A percentile compares a stretch with the other conserved stretches of the same genome.
phyloP scores from a whole-genome alignment of 148 eudicot species.

The Arctostaphylos glauca region DNA sequence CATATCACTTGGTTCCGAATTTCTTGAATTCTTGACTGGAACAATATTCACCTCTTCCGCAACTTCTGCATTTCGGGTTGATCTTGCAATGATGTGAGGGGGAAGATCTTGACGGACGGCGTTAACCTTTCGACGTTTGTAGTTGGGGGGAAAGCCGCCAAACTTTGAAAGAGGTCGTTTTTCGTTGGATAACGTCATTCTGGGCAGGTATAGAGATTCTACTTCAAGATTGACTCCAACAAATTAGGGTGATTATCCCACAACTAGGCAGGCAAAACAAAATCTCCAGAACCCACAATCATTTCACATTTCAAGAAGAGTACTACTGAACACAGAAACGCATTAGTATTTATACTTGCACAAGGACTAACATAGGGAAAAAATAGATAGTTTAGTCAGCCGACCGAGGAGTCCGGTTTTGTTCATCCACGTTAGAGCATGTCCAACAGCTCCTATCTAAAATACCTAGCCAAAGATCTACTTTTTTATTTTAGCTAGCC shows the following conservation, averaged over 20 bases:
- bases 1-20: not conserved
- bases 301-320: not conserved
- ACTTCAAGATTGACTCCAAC: not conserved
- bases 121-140: constrained; percentile 12
- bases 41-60: not conserved
- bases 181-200: not conserved
- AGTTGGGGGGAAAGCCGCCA: not conserved
- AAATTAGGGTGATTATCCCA: not conserved
- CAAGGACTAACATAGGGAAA: not conserved
- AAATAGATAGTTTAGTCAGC: too few relatives aligned
- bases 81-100: not conserved
- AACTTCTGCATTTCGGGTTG: not conserved
- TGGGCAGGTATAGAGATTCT: not conserved
- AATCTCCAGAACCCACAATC: not conserved
- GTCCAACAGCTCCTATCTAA: too few relatives aligned
- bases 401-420: not conserved
- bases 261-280: not conserved
- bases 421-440: not conserved
- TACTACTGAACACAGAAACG: too few relatives aligned
- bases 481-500: too few relatives aligned
- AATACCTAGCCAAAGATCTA: too few relatives aligned
- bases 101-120: not conserved
- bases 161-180: not conserved
- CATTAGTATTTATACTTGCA: not conserved
- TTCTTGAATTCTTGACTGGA: not conserved